These are phyloP conservation scores for Umbellularia californica DNA, from an alignment of 164 flowering plant genomes.

Conservation along the genomic window DNA sequence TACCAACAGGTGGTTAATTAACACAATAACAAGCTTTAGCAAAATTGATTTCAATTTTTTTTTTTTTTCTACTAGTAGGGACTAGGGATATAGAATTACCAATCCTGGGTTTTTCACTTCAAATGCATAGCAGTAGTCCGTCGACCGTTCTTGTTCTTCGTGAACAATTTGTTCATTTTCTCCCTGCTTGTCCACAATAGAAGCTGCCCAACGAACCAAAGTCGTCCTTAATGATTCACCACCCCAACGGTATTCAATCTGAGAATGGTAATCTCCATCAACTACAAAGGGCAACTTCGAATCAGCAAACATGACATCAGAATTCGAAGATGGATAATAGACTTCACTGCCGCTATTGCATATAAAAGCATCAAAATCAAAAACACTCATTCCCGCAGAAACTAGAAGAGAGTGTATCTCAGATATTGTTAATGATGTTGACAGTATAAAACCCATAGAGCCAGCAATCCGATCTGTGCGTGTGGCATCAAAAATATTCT, in stretches of 20 bases:
- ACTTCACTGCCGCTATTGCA: conserved; percentile 97
- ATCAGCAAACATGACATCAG: conserved; percentile 40
- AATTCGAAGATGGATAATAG: conserved; percentile 60
- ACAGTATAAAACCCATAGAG: conserved; percentile 66
- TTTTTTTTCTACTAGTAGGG: background rate
- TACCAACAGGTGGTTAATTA: too few species aligned
- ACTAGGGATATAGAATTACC: conserved; percentile 35
- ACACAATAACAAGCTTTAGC: too few species aligned
- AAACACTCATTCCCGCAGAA: conserved; percentile 50
- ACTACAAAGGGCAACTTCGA: conserved; percentile 45
- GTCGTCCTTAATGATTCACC: conserved; percentile 89
- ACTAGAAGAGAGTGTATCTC: conserved; percentile 59
- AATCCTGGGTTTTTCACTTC: conserved; percentile 47
- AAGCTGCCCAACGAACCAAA: conserved; percentile 77
- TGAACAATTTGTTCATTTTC: conserved; percentile 45
- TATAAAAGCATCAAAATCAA: conserved; percentile 83
- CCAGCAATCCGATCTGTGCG: conserved; percentile 54
- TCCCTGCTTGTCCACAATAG: conserved; percentile 44
- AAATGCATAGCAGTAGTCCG: conserved; percentile 70
- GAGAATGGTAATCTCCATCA: conserved; percentile 81
- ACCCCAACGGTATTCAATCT: conserved; percentile 95
- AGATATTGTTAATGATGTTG: conserved; percentile 73
- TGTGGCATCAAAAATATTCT: conserved; percentile 48
- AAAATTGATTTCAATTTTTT: background rate
- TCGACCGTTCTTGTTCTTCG: conserved; percentile 54